These are phyloP conservation scores for Kwoniella dejecticola DNA, from an alignment of 768 basidiomycete genomes.

Conservation along the genomic window DNA sequence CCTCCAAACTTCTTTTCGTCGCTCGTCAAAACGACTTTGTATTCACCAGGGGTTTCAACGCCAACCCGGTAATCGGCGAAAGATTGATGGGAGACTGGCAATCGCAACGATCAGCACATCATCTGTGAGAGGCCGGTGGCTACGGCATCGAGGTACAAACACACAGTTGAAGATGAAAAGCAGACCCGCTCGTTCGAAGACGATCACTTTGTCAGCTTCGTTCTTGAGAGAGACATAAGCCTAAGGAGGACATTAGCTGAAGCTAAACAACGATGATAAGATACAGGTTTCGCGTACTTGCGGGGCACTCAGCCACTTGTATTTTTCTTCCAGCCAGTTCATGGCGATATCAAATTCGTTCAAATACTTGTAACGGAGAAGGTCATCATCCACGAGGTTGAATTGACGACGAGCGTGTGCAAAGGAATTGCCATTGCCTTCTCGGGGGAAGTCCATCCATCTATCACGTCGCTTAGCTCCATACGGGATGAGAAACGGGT, in stretches of 20 bases:
- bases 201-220: slow-evolving; percentile 87
- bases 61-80: slow-evolving; percentile 94
- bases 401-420: slow-evolving; percentile 96
- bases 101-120: no score
- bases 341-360: slow-evolving; percentile 92
- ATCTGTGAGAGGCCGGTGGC: no score
- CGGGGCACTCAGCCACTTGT: slow-evolving; percentile 78
- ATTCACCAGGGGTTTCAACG: slow-evolving; percentile 80
- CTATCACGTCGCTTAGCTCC: slow-evolving; percentile 3
- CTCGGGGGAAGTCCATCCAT: slow-evolving; percentile 99
- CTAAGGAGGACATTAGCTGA: slow-evolving; percentile 59
- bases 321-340: slow-evolving; percentile 79
- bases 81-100: slow-evolving; percentile 79
- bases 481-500: background rate
- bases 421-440: slow-evolving; percentile 93
- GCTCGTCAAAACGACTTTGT: slow-evolving; percentile 73
- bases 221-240: slow-evolving; percentile 93
- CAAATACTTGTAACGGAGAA: slow-evolving; percentile 89
- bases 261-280: no score
- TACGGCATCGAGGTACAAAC: slow-evolving; percentile 20
- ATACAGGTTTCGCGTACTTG: no score
- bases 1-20: slow-evolving; percentile 90
- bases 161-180: slow-evolving; percentile 90
- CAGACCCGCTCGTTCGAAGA: slow-evolving; percentile 88
- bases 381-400: slow-evolving; percentile 82